Evolutionary conservation across 2,329 filamentous ascomycete genomes (phyloP), one percentile per base, ranked within the genome.

Genomic region (Fusarium sp.): DNA sequence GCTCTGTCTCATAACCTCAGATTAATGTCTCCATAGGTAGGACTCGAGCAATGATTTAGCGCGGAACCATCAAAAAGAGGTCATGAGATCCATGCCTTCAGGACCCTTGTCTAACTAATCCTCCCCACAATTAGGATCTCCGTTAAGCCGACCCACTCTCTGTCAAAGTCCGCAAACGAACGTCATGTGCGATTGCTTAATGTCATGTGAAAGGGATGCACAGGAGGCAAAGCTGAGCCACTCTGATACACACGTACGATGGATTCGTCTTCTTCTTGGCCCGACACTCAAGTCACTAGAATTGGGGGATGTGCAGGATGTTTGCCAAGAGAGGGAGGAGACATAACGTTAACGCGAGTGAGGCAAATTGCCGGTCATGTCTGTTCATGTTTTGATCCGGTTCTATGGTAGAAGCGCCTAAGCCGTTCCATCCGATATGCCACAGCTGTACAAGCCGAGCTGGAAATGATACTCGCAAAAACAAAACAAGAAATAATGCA

Each of bases 161-260:
- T 45, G 55, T 37, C 55, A 49, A 37, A 29, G 55, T n/a, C 64
- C 49, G 51, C 48, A 68, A 66, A 63, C 64, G 56, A 60, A 63
- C 63, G 59, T 73, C 74, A 76, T 76, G 74, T 71, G 74, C 62
- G 59, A 69, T 38, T 45, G 23, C n/a, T 39, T 11, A 29, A 45
- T 76, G 66, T 76, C 74, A 76, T 77, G 74, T 76, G 74, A 77
- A 71, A 69, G 58, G 42, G 48, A 44, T 29, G 46, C 51, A 49
- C 35, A 60, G 42, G 35, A 58, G 66, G 70, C 69, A 48, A 63
- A 44, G 51, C 69, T 70, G 46, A 73, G 70, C 70, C 69, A 73
- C 70, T 35, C 39, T 55, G 45, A 42, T 57, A 42, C 41, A 63
- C 42, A 69, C 64, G 63, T 68, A 68, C 44, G 49, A 69, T 51